phyloP scores from a whole-genome alignment of 2,329 filamentous ascomycete species.

The Verticillium nubilum region DNA sequence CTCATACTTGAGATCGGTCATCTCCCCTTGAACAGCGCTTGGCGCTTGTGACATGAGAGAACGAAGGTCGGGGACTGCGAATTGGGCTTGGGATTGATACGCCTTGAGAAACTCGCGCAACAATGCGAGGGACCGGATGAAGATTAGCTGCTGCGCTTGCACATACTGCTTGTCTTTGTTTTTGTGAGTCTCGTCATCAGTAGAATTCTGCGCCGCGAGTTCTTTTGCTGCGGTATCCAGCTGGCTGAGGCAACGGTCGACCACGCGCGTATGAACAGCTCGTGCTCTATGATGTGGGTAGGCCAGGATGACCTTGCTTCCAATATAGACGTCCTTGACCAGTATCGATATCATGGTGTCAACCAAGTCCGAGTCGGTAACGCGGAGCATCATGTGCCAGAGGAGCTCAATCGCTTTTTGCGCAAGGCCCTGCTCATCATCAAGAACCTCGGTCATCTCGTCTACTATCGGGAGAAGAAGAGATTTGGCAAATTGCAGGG shows the following conservation, averaged over 20 bases:
- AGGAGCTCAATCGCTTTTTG: slow-evolving; percentile 61
- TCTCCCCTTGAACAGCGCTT: slow-evolving; percentile 53
- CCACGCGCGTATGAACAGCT: slow-evolving; percentile 62
- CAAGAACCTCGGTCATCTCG: slow-evolving; percentile 37
- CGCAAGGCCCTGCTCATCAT: slow-evolving; percentile 45
- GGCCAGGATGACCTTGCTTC: slow-evolving; percentile 43
- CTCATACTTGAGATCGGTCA: slow-evolving; percentile 67
- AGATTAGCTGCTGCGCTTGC: slow-evolving; percentile 47
- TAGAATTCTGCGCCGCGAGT: slow-evolving; percentile 33
- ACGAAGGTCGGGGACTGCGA: slow-evolving; percentile 52
- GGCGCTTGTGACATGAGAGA: slow-evolving; percentile 46
- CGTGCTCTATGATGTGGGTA: slow-evolving; percentile 46
- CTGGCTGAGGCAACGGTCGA: slow-evolving; percentile 68
- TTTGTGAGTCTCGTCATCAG: slow-evolving; percentile 33
- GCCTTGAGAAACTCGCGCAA: slow-evolving; percentile 62
- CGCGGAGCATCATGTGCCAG: slow-evolving; percentile 76
- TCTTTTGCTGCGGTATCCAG: slow-evolving; percentile 57
- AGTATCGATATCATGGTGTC: slow-evolving; percentile 63
- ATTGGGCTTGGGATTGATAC: slow-evolving; percentile 55
- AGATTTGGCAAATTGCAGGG: slow-evolving; percentile 58
- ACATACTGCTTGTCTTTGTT: slow-evolving; percentile 44
- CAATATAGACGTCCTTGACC: slow-evolving; percentile 65
- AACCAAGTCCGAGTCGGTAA: slow-evolving; percentile 51
- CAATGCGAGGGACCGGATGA: slow-evolving; percentile 64
- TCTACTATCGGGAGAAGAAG: slow-evolving; percentile 42